Conservation (phyloP, 1,284 basidiomycete genomes). For the Phaffia rhodozyma region DNA sequence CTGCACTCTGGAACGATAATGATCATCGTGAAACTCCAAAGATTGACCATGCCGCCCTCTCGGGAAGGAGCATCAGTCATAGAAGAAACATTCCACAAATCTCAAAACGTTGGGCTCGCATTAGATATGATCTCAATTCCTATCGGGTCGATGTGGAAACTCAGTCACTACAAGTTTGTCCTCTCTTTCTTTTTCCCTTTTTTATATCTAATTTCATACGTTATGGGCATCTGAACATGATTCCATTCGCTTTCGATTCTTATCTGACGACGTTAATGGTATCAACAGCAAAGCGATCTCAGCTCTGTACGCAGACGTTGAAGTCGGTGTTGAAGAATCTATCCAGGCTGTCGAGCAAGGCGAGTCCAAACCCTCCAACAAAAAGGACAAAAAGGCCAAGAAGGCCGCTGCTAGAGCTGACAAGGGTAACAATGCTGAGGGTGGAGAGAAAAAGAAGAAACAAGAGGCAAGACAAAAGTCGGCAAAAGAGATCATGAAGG, state of each 20-base stretch:
- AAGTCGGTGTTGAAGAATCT: not conserved
- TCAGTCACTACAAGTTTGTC: conserved; percentile 57
- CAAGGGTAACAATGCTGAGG: not conserved
- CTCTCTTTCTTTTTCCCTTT: conserved; percentile 31
- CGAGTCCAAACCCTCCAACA: not conserved
- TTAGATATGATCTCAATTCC: conserved; percentile 66
- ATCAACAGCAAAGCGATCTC: conserved; percentile 42
- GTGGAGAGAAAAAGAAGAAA: not conserved
- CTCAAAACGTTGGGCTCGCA: conserved; percentile 52
- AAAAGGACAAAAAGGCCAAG: conserved; percentile 1
- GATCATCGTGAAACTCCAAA: not conserved
- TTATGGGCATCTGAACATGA: no score
- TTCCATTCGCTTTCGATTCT: no score
- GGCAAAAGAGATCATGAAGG: not conserved
- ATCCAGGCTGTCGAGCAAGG: not conserved
- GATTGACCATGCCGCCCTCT: conserved; percentile 16
- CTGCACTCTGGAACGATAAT: not conserved
- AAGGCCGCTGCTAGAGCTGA: not conserved
- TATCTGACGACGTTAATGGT: conserved; percentile 45
- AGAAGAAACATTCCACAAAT: conserved; percentile 18
- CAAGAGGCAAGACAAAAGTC: not conserved
- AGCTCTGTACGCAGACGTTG: conserved; percentile 42
- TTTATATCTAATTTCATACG: no score
- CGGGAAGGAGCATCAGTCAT: conserved; percentile 11
- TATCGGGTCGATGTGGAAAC: conserved; percentile 69